phyloP scores from a whole-genome alignment of 73 alveolate genomes.

The Effrenium voratum region DNA sequence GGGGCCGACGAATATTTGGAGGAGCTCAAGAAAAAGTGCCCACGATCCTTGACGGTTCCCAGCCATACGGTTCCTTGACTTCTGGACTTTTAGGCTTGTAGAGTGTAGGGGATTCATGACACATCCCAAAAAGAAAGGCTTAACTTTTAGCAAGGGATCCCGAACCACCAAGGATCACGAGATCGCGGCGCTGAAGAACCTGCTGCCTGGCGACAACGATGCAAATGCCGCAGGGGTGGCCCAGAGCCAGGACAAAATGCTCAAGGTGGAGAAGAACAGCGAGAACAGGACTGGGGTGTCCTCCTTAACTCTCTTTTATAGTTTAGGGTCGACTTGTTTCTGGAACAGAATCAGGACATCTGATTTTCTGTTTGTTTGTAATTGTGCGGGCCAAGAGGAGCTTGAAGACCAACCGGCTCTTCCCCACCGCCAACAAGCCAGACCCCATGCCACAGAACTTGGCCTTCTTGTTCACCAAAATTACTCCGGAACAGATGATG shows the following conservation, averaged over 20 bases:
- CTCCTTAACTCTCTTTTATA: no score
- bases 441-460: slow-evolving; percentile 27
- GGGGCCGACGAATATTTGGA: neutral
- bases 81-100: no score
- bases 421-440: slow-evolving; percentile 51
- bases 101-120: no score
- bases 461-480: neutral
- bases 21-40: neutral
- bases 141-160: no score
- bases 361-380: no score
- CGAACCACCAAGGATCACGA: slow-evolving; percentile 36
- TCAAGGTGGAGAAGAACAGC: neutral
- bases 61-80: no score
- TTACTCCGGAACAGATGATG: no score
- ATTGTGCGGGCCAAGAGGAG: neutral
- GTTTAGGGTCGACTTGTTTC: neutral
- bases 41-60: no score
- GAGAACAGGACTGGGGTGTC: slow-evolving; percentile 25
- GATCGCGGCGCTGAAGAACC: slow-evolving; percentile 13
- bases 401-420: slow-evolving; percentile 45
- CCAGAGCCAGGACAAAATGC: neutral
- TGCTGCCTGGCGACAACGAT: slow-evolving; percentile 6
- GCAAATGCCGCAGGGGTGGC: slow-evolving; percentile 13
- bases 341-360: neutral
- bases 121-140: no score